These are phyloP conservation scores for Stachybotrys elegans DNA, from an alignment of 2,329 filamentous ascomycete species.

Conservation along the genomic window DNA sequence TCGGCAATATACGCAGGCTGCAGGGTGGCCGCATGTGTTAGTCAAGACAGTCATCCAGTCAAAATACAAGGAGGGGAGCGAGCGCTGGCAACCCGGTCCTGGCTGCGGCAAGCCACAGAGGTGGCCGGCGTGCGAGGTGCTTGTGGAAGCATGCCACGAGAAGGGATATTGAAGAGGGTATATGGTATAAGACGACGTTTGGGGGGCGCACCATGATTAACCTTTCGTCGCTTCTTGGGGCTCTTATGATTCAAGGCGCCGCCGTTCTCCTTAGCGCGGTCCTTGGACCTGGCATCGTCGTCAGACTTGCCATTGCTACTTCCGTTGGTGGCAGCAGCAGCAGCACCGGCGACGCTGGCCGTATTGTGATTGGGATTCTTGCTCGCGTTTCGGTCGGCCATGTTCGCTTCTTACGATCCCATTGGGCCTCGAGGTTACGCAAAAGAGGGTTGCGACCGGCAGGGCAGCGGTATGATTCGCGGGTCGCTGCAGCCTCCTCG, in stretches of 20 bases:
- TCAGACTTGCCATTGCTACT: conserved; percentile 20
- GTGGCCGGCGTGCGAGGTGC: background rate
- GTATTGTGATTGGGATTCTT: no score
- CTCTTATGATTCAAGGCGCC: conserved; percentile 39
- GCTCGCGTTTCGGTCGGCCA: no score
- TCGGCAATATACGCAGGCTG: conserved; percentile 84
- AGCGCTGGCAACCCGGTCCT: background rate
- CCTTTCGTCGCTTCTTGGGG: conserved; percentile 81
- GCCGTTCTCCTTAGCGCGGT: conserved; percentile 22
- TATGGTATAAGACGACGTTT: background rate
- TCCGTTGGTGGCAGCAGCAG: conserved; percentile 24
- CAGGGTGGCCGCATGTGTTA: conserved; percentile 8
- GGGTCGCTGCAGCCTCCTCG: background rate
- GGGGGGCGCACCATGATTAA: conserved; percentile 71
- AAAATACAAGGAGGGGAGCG: background rate
- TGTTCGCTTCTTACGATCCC: conserved; percentile 25
- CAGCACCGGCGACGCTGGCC: conserved; percentile 27
- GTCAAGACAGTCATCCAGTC: background rate
- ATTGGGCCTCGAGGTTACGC: conserved; percentile 28
- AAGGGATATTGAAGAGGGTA: conserved; percentile 12
- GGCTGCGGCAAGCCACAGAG: no score
- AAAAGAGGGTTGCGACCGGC: conserved; percentile 10
- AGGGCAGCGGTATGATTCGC: background rate
- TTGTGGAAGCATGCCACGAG: no score
- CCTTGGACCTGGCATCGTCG: conserved; percentile 22